Percentiles rank a stretch among this genome's conserved stretches.
These are phyloP conservation scores for Penicillium sp. DNA, from an alignment of 2,329 filamentous ascomycete species.

Conservation along the genomic window DNA sequence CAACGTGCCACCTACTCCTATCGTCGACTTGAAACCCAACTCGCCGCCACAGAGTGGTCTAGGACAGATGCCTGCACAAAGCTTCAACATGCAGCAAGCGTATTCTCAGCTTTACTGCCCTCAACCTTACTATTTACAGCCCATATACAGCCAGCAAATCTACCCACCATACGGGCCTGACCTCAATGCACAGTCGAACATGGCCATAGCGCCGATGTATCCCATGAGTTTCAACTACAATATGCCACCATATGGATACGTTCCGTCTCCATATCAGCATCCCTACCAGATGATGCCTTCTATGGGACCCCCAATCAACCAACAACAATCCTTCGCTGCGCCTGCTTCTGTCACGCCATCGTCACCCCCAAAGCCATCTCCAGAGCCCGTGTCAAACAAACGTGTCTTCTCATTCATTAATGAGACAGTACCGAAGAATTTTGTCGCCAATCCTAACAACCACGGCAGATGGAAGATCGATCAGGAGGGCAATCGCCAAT, in stretches of 20 bases:
- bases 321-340: neutral
- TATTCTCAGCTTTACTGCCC: neutral
- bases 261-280: neutral
- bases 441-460: constrained; percentile 26
- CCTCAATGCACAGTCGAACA: neutral
- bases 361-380: neutral
- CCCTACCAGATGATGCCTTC: neutral
- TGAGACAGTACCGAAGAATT: constrained; percentile 13
- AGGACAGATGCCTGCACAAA: neutral
- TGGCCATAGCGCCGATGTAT: neutral
- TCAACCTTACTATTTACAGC: neutral
- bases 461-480: constrained; percentile 23
- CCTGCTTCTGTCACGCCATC: neutral
- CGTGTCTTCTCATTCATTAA: constrained; percentile 14
- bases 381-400: constrained; percentile 4
- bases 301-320: neutral
- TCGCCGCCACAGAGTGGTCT: neutral
- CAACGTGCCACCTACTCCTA: neutral
- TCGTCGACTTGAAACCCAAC: neutral
- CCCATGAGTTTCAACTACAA: neutral
- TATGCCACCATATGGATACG: neutral
- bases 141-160: neutral
- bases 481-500: constrained; percentile 11
- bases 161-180: neutral
- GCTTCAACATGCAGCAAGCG: neutral